Percentiles rank a stretch among this genome's conserved stretches.
Conservation (phyloP, 1,284 basidiomycete species). For the Pholiota adiposa region DNA sequence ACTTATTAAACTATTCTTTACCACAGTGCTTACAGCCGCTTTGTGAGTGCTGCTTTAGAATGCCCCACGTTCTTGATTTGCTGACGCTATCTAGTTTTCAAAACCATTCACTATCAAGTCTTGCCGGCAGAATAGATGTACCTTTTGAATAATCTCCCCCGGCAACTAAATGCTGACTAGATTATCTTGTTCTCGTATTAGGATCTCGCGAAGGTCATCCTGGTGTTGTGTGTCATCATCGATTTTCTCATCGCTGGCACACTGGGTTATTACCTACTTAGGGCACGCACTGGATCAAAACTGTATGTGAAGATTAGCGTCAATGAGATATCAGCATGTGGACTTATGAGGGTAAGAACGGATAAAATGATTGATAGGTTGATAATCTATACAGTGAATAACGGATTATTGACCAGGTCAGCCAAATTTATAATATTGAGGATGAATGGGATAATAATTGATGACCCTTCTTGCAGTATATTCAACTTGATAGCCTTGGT, state of each 20-base stretch:
- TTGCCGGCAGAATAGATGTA: no score
- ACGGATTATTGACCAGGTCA: conserved; percentile 4
- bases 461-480: background rate
- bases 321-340: background rate
- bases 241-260: conserved; percentile 3
- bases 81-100: no score
- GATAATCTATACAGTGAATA: conserved; percentile 1
- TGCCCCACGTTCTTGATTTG: no score
- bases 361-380: conserved; percentile 2
- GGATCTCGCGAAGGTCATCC: conserved; percentile 2
- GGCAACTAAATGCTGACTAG: no score
- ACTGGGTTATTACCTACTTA: conserved; percentile 5
- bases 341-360: background rate
- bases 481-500: background rate
- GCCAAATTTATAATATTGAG: background rate
- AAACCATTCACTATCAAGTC: no score
- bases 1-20: no score
- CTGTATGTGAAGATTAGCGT: conserved; percentile 1
- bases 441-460: no score
- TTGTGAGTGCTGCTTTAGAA: no score
- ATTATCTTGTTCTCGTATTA: no score
- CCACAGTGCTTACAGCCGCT: no score
- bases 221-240: background rate
- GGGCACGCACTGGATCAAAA: background rate
- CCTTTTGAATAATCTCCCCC: no score